These are phyloP conservation scores for Microbotryum violaceum DNA, from an alignment of 1,284 basidiomycete species.

Conservation along the genomic window DNA sequence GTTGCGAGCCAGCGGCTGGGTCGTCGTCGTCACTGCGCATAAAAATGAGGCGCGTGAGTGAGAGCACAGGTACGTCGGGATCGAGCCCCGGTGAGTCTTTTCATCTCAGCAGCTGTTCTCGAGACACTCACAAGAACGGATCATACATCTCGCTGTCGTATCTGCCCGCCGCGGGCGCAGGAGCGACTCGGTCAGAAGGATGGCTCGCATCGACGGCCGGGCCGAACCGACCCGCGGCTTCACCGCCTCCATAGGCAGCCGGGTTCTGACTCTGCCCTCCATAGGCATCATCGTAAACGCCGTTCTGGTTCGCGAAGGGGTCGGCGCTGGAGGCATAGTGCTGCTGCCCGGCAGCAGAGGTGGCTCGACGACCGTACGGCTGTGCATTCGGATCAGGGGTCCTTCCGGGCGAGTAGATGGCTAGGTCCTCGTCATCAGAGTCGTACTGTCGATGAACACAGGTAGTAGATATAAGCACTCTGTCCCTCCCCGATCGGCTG, in stretches of 20 bases:
- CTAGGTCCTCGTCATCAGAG: slow-evolving; percentile 32
- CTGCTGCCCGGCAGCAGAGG: slow-evolving; percentile 1
- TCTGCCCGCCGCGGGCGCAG: not conserved
- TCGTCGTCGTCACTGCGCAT: slow-evolving; percentile 17
- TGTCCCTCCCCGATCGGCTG: not conserved
- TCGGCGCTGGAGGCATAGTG: slow-evolving; percentile 2
- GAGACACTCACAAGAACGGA: slow-evolving; percentile 20
- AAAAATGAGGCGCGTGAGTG: not conserved
- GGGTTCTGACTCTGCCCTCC: slow-evolving; percentile 29
- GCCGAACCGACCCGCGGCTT: slow-evolving; percentile 28
- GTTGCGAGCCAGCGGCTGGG: slow-evolving; percentile 2
- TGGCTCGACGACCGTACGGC: not conserved
- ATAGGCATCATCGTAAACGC: slow-evolving; percentile 17
- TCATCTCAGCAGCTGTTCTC: not conserved
- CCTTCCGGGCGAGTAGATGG: slow-evolving; percentile 17
- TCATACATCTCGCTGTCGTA: slow-evolving; percentile 26
- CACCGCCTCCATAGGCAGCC: slow-evolving; percentile 31
- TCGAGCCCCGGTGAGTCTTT: not conserved
- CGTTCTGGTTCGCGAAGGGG: slow-evolving; percentile 22
- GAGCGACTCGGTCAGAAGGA: slow-evolving; percentile 3
- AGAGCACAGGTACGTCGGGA: not conserved
- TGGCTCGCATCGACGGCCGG: slow-evolving; percentile 29
- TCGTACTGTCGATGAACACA: slow-evolving; percentile 15
- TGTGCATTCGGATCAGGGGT: not conserved
- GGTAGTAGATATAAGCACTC: not conserved